These are phyloP conservation scores for Coriaria nepalensis DNA, from an alignment of 306 rosid genomes.

Conservation along the genomic window DNA sequence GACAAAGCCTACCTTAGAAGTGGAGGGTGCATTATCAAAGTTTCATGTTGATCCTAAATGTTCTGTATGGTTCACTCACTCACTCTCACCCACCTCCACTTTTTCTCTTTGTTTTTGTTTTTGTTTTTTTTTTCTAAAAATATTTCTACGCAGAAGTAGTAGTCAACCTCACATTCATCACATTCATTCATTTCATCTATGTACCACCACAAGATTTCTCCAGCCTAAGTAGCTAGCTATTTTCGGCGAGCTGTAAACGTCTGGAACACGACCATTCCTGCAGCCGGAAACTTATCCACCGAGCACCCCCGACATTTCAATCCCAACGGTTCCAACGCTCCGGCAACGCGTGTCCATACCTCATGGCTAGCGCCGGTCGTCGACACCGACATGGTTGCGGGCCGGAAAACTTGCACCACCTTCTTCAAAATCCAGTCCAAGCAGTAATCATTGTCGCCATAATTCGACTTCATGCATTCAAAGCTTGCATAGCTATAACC, in stretches of 20 bases:
- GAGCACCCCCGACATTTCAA: conserved; percentile 72
- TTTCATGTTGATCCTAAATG: too few relatives aligned
- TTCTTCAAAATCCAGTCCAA: conserved; percentile 46
- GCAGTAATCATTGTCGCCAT: conserved; percentile 23
- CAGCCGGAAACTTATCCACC: conserved; percentile 62
- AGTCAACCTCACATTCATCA: neutral
- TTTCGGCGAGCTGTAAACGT: conserved; percentile 64
- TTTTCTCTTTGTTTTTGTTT: too few relatives aligned
- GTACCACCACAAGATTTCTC: conserved; percentile 6
- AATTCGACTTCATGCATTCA: conserved; percentile 54
- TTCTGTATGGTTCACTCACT: too few relatives aligned
- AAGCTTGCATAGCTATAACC: conserved; percentile 93
- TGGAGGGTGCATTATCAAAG: too few relatives aligned
- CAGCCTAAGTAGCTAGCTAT: neutral
- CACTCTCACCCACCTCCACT: too few relatives aligned
- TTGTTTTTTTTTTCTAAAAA: too few relatives aligned
- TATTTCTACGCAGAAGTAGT: neutral
- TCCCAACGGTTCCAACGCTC: conserved; percentile 62
- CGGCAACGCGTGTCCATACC: conserved; percentile 42
- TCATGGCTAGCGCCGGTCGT: conserved; percentile 37
- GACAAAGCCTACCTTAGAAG: too few relatives aligned
- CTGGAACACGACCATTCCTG: conserved; percentile 62
- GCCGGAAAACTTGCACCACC: conserved; percentile 74
- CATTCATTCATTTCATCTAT: conserved; percentile 6
- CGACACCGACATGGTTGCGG: conserved; percentile 80